Evolutionary conservation across 371 early-diverging fungal species (phyloP), one percentile per base, ranked within the genome.

Genomic region (Mucor sp.): DNA sequence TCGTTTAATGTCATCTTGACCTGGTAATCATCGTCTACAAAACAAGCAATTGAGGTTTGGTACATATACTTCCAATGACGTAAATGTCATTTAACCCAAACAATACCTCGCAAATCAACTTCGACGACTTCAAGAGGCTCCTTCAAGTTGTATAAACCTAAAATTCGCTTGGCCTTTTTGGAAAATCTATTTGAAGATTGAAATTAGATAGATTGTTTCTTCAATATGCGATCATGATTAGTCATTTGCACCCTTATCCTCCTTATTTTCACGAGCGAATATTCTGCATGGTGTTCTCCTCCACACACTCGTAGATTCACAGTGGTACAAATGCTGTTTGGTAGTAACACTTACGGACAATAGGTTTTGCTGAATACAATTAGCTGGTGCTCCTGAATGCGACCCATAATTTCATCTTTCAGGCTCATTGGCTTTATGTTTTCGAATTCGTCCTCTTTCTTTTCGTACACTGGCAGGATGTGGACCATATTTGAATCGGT

Each of bases 331-430:
- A 41, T 37, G 8, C 9, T 35, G 11, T 37, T 3, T 37, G 4
- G 6, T 35, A 41, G 41, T 41, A 41, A 41, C 32, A 60, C 32
- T 65, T 68, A 74, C 75, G 75, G 72, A 64, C 75, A 75, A 61
- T 75, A 75, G 0, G 75, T 72, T 50, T 75, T 75, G 4, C 72
- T 71, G 58, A 72, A 75, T 6, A 75, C 72, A 48, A 75, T 63
- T 0, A 75, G 37, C 19, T 63, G 58, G 19, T 75, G 35, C 3
- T 50, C 28, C 17, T 60, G 48, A 33, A 72, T 72, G 14, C 43
- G 32, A 9, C 48, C 12, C 15, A 35, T 27, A 8, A 75, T 63
- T 23, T 75, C 75, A 21, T 71, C 63, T 57, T 66, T 68, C 6
- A 71, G 58, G 33, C 59, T 65, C 15, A 41, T 9, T 21, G 32